Evolutionary conservation across 2,329 filamentous ascomycete genomes (phyloP), one percentile per base, ranked within the genome.

Genomic region (Penicillium capsulatum): DNA sequence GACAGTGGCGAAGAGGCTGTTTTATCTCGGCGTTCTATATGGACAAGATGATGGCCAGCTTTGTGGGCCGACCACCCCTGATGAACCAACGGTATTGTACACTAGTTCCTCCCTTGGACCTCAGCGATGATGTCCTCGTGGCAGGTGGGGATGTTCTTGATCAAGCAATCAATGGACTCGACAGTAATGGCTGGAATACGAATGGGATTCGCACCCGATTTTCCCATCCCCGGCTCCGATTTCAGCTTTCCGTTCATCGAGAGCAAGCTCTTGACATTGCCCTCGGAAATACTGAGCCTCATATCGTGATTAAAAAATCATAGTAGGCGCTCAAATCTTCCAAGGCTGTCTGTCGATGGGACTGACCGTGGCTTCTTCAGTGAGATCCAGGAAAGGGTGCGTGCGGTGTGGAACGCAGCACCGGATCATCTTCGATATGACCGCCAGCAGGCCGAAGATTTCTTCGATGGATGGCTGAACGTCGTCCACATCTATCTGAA

Each of bases 51-150:
- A 53, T 74, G 6, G 66, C 71, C 1, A 68, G 73, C 1, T 75
- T 75, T 36, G 63, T 74, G n/a, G 72, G 72, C 3, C 63, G 72
- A 2, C 72, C 72, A 3, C 70, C 71, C 3, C 60, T 71, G 2
- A 66, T 75, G 27, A 63, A 62, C n/a, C 58, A 64, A 26, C 61
- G 63, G 27, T 72, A 65, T 40, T 72, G 70, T 47, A 56, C 57
- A 3, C 59, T 71, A 8, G 53, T 61, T 5, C 43, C 68, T 17
- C 64, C 64, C 2, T 37, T 65, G 19, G 62, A 65, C 37, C 13
- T 65, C 11, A 55, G 50, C 13, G 55, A 61, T 17, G 53, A 59
- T 8, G 42, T 48, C 13, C 50, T 65, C 17, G 37, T 58, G 14
- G 44, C 53, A 11, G 57, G 57, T 4, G 57, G 55, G 4, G 53